These are phyloP conservation scores for Lachnellula hyalina DNA, from an alignment of 2,329 filamentous ascomycete genomes.

Conservation along the genomic window DNA sequence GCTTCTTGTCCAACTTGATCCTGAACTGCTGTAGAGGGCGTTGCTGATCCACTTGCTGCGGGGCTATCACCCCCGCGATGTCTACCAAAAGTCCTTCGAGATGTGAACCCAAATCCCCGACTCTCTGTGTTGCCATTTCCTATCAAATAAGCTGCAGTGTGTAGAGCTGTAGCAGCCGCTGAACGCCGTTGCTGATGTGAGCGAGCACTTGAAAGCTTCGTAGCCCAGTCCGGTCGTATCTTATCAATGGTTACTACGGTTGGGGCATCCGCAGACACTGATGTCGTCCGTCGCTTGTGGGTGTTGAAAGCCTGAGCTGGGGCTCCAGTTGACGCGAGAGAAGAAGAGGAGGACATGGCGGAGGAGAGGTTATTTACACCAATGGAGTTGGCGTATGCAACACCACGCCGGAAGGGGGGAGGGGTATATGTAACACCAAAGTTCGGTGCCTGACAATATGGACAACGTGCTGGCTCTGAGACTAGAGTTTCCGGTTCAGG, in stretches of 20 bases:
- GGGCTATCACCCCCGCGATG: constrained; percentile 26
- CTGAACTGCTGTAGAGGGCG: constrained; percentile 27
- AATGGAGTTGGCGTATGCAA: constrained; percentile 58
- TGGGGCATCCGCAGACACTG: constrained; percentile 75
- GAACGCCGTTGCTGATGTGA: constrained; percentile 80
- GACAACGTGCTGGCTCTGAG: constrained; percentile 86
- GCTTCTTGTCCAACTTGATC: constrained; percentile 23
- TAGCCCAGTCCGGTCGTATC: constrained; percentile 89
- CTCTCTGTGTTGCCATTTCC: constrained; percentile 42
- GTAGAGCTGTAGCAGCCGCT: constrained; percentile 86
- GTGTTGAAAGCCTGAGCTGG: constrained; percentile 19
- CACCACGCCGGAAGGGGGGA: constrained; percentile 79
- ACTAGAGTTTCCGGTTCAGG: constrained; percentile 61
- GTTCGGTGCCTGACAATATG: constrained; percentile 90
- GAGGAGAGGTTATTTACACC: constrained; percentile 52
- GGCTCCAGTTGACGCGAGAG: constrained; percentile 54
- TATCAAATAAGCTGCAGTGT: constrained; percentile 91
- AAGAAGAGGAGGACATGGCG: constrained; percentile 83
- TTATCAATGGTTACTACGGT: constrained; percentile 89
- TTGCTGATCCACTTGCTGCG: constrained; percentile 29
- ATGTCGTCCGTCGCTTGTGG: constrained; percentile 54
- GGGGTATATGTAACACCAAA: constrained; percentile 95
- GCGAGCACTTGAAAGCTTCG: constrained; percentile 79
- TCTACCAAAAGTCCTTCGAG: constrained; percentile 27
- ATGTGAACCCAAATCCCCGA: constrained; percentile 28